Conservation (phyloP, 148 eudicot genomes). For the Rhododendron williamsianum region DNA sequence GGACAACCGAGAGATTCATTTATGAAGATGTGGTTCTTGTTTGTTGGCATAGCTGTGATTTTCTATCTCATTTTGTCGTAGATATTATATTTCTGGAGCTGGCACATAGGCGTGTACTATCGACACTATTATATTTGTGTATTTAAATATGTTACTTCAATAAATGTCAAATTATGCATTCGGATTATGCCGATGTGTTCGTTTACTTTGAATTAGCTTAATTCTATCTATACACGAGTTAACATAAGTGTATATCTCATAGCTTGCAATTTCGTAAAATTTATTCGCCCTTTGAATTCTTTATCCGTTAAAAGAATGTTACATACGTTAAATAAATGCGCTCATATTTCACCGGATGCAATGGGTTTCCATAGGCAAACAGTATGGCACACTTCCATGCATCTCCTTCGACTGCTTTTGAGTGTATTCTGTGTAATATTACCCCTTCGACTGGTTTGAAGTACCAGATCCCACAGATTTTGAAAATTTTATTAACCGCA, state of each 20-base stretch:
- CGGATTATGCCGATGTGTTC: not conserved
- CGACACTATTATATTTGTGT: not conserved
- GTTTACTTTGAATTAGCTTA: not conserved
- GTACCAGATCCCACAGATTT: not conserved
- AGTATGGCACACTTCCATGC: not conserved
- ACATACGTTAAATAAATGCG: not conserved
- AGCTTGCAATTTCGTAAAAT: not conserved
- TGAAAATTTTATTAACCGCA: not conserved
- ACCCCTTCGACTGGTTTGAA: not conserved
- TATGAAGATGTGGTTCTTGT: conserved; percentile 25
- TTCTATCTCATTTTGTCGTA: conserved; percentile 18
- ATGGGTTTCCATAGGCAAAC: not conserved
- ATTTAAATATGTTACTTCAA: not conserved
- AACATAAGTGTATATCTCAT: not conserved
- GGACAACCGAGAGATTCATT: conserved; percentile 18
- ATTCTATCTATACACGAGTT: not conserved
- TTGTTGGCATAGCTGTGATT: conserved; percentile 21
- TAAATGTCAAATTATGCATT: not conserved
- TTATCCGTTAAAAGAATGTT: not conserved
- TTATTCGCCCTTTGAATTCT: not conserved
- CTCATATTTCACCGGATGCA: not conserved
- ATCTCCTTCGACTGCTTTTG: not conserved
- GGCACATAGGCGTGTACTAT: not conserved
- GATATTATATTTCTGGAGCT: conserved; percentile 9
- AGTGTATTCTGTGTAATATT: not conserved